phyloP scores from a whole-genome alignment of 169 alveolate genomes.

The Plasmodium blacklocki region DNA sequence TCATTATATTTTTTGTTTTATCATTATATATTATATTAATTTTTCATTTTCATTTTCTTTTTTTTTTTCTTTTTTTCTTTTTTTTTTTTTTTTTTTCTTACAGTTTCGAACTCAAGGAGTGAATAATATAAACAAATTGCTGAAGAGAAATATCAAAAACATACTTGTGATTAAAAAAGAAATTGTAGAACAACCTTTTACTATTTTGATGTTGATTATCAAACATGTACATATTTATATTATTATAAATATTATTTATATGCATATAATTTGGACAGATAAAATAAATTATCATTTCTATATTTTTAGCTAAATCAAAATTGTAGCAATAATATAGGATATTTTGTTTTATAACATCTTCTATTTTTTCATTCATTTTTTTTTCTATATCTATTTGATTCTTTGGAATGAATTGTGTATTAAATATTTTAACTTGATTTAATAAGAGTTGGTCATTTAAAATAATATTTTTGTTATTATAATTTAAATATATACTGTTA shows the following conservation, averaged over 20 bases:
- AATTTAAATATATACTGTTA: slow-evolving; percentile 36
- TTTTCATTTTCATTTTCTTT: too few relatives aligned
- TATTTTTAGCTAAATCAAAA: slow-evolving; percentile 22
- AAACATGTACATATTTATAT: slow-evolving; percentile 37
- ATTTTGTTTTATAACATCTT: slow-evolving; percentile 50
- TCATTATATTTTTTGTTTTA: too few relatives aligned
- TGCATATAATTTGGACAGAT: slow-evolving; percentile 55
- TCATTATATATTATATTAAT: too few relatives aligned
- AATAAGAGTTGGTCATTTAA: slow-evolving; percentile 17
- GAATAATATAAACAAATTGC: slow-evolving; percentile 47
- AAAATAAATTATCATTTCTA: slow-evolving; percentile 70
- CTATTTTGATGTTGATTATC: slow-evolving; percentile 12
- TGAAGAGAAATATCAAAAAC: slow-evolving; percentile 33
- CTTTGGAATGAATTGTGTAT: background rate
- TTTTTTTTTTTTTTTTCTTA: slow-evolving; percentile 14
- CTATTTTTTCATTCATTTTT: slow-evolving; percentile 55
- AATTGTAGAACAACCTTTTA: slow-evolving; percentile 43
- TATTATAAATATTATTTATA: slow-evolving; percentile 45
- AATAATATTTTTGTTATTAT: slow-evolving; percentile 11
- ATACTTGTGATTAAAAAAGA: slow-evolving; percentile 61
- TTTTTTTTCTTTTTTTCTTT: background rate
- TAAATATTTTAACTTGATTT: slow-evolving; percentile 4
- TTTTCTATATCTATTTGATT: slow-evolving; percentile 15
- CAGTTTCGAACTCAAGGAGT: slow-evolving; percentile 30
- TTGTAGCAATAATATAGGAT: slow-evolving; percentile 47